Evolutionary conservation across 192 early-diverging fungal species (phyloP).

Genomic region (Linnemannia zychae): DNA sequence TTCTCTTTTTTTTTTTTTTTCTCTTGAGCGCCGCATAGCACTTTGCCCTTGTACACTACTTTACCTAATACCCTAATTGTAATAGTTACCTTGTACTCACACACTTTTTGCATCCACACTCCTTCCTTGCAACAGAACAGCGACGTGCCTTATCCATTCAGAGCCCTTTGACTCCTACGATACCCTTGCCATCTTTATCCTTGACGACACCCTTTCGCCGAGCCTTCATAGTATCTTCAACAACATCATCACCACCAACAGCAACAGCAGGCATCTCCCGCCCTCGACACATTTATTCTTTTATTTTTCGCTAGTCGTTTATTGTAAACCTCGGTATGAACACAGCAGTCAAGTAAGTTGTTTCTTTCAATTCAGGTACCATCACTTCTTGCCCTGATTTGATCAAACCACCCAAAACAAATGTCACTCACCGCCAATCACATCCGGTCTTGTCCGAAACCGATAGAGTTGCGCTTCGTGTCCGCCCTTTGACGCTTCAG

Average conservation of each 20-base stretch:
- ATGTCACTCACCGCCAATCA: neutral
- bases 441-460: neutral
- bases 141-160: constrained; percentile 8
- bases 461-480: constrained; percentile 80
- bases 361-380: neutral
- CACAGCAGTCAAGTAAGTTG: constrained; percentile 46
- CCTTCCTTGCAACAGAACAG: neutral
- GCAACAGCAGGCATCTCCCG: neutral
- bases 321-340: constrained; percentile 52
- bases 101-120: neutral
- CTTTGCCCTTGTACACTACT: neutral
- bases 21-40: neutral
- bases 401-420: neutral
- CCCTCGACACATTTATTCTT: neutral
- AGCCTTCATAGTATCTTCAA: neutral
- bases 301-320: neutral
- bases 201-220: neutral
- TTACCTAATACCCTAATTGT: neutral
- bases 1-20: constrained; percentile 22
- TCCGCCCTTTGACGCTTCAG: constrained; percentile 83
- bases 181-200: neutral
- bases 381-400: neutral
- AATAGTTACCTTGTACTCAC: neutral
- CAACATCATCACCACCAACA: neutral
- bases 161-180: constrained; percentile 8